Base-by-base conservation (phyloP, 2,329 filamentous ascomycete genomes). In the Fusarium sp. region DNA sequence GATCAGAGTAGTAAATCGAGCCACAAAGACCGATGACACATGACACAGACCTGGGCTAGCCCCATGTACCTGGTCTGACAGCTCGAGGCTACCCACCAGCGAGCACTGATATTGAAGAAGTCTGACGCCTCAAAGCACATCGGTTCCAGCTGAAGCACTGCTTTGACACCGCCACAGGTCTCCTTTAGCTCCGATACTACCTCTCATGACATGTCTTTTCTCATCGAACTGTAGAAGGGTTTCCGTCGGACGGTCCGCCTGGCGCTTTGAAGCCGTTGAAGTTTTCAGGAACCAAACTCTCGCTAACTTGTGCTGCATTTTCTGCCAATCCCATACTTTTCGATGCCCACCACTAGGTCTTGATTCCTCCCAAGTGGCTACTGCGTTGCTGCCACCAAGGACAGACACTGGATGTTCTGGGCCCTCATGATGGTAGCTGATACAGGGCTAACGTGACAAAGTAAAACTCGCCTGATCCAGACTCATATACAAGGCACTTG, bases 221-320 rank as follows among this genome's bases (percentile, higher is more conserved):
- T 13, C 47, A 52, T 52, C 13, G 8, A 6, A 1, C 42, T 18
- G 14, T 45, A 20, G 14, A 47, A 27, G 22, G 8, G 14, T 27
- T 27, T 25, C 5, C 22, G 42, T 47, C 42, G 31, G 42, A 11
- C 13, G 50, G 36, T 42, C 47, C 14, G 62, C 38, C 54, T 57
- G 20, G 58, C 27, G 40, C 13, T 58, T 58, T 36, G 36, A 18
- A 61, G 61, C 70, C 71, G 70, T 71, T 73, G 58, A 57, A 50
- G 22, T 52, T 68, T 67, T 50, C 47, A 74, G 62, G 71, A 74
- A 74, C 71, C 67, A 58, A 69, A 69, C 60, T 68, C 45, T 71
- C 33, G 16, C n/a, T 9, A 20, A 40, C 22, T 14, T 8, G 25
- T 14, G 18, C 14, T 60, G 6, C 38, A 54, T 36, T 31, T n/a